phyloP scores from a whole-genome alignment of 805 yeast species.

The Ascoidea tarda region DNA sequence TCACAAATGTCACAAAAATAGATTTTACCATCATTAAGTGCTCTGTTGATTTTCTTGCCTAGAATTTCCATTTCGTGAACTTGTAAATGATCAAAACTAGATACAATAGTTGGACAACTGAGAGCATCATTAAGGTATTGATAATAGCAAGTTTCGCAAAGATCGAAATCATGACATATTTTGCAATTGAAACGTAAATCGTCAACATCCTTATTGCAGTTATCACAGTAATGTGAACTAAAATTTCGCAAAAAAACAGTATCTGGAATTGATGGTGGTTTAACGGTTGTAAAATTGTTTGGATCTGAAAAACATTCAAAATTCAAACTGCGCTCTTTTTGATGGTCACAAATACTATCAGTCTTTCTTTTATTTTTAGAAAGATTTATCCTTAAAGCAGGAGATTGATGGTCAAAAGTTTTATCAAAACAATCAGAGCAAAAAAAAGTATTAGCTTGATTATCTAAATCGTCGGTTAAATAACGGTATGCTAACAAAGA shows the following conservation, averaged over 20 bases:
- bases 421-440: not conserved
- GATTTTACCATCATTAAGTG: not conserved
- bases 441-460: no score
- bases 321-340: no score
- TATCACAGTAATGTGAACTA: not conserved
- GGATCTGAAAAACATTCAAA: not conserved
- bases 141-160: conserved; percentile 24
- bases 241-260: not conserved
- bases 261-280: not conserved
- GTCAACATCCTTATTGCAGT: not conserved
- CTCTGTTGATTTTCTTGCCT: not conserved
- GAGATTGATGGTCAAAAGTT: not conserved
- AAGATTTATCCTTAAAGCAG: not conserved
- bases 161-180: conserved; percentile 33
- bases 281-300: not conserved
- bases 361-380: not conserved
- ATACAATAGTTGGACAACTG: not conserved
- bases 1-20: not conserved
- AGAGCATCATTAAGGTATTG: conserved; percentile 2
- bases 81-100: not conserved
- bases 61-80: not conserved
- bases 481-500: not conserved
- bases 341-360: not conserved
- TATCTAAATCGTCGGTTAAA: not conserved
- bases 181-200: conserved; percentile 28